Evolutionary conservation across 108 stramenopile species (phyloP), one percentile per base, ranked within the genome.

Genomic region (Cyclostephanos invisitatus): DNA sequence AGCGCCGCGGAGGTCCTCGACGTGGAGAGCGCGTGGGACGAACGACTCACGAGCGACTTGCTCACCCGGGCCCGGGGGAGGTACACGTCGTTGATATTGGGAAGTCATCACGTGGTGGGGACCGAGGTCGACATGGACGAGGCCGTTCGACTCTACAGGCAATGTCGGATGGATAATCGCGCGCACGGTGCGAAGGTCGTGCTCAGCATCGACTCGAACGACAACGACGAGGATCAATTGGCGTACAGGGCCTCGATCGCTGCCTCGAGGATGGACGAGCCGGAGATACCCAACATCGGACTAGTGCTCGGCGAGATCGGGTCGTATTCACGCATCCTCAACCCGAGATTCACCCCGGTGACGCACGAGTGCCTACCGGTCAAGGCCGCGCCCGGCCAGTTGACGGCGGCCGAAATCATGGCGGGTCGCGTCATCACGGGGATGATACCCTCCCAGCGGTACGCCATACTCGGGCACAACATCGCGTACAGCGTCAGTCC

Each of bases 341-440:
- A 98, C 67, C 62, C 85, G 17, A 85, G 92, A 0, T 98, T 96
- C 66, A 97, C 96, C 27, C 98, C 98, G 9, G 97, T 98, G 3
- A 98, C 95, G 8, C 97, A 97, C 75, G 91, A 95, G 62, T 83
- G 85, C 24, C 84, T 99, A 5, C 96, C 97, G 21, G 83, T 78
- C 71, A 89, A 88, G 64, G 98, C 98, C 14, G 98, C 98, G 10
- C 98, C 98, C 7, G 98, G 98, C n/a, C 98, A 99, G 74, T 60
- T 99, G 78, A 86, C 98, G 32, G 92, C 97, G 10, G 87, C 76
- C 18, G 95, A 96, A 70, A 95, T 98, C 58, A 95, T 97, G 95
- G 84, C 89, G 15, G 84, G 85, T 28, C 87, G 97, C 5, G 14
- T 89, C 21, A 60, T 95, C n/a, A 90, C 77, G 4, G 96, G 95